Conservation (phyloP, 352 stramenopile species). For the Phytopythium litorale region DNA sequence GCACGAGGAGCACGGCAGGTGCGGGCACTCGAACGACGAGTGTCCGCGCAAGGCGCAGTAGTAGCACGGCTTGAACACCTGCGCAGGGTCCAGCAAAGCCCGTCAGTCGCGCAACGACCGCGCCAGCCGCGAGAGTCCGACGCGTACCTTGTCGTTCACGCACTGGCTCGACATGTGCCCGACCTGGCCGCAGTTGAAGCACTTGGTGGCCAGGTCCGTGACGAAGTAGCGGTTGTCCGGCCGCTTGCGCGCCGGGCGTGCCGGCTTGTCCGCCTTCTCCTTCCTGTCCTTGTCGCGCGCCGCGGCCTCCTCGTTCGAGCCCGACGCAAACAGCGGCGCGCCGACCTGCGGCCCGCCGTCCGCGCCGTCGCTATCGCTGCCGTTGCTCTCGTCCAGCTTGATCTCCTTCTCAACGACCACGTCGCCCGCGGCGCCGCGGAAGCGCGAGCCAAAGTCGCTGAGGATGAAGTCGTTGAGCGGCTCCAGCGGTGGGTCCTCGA, state of each 20-base stretch:
- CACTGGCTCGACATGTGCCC: constrained; percentile 76
- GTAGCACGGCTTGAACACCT: constrained; percentile 69
- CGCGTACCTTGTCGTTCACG: constrained; percentile 53
- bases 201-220: constrained; percentile 81
- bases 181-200: constrained; percentile 79
- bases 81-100: not conserved
- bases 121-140: not conserved
- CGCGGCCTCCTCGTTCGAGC: constrained; percentile 11
- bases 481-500: constrained; percentile 66
- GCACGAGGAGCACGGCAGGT: constrained; percentile 65
- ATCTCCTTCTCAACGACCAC: constrained; percentile 48
- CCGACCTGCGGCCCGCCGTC: constrained; percentile 38
- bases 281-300: constrained; percentile 17
- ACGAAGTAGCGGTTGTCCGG: constrained; percentile 78
- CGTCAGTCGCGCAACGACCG: not conserved
- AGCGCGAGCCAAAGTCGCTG: constrained; percentile 73
- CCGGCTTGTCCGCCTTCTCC: constrained; percentile 14
- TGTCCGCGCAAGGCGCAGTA: constrained; percentile 76
- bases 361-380: constrained; percentile 14
- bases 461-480: constrained; percentile 85
- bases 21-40: constrained; percentile 59
- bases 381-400: constrained; percentile 16
- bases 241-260: constrained; percentile 24
- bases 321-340: constrained; percentile 38
- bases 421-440: constrained; percentile 44